These are phyloP conservation scores for Pleurotus salmoneostramineus DNA, from an alignment of 768 basidiomycete species.

Conservation along the genomic window DNA sequence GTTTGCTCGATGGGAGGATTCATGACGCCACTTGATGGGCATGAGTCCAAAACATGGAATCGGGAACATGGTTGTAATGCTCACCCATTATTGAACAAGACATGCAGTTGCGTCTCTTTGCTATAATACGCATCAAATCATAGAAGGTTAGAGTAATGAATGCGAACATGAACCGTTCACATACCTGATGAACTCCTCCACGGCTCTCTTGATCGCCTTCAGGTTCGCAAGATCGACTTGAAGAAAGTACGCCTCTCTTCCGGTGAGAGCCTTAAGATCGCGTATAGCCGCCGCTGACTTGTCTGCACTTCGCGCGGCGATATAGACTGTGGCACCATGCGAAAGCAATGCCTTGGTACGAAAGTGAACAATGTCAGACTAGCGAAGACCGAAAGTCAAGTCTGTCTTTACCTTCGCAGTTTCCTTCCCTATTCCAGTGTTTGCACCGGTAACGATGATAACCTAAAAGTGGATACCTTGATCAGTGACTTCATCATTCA, in stretches of 20 bases:
- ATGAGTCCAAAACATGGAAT: neutral
- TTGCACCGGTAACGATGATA: slow-evolving; percentile 46
- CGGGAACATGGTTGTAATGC: slow-evolving; percentile 10
- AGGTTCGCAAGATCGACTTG: slow-evolving; percentile 44
- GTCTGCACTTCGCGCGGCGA: slow-evolving; percentile 36
- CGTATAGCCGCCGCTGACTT: slow-evolving; percentile 35
- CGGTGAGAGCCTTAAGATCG: slow-evolving; percentile 34
- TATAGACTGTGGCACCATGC: slow-evolving; percentile 49
- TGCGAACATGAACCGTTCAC: slow-evolving; percentile 12
- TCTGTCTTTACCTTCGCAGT: slow-evolving; percentile 29
- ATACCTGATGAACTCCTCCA: slow-evolving; percentile 29
- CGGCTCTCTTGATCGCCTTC: slow-evolving; percentile 33
- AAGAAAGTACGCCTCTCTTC: slow-evolving; percentile 38
- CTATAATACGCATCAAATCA: slow-evolving; percentile 15
- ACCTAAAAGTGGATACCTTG: slow-evolving; percentile 13
- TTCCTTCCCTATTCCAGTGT: slow-evolving; percentile 47
- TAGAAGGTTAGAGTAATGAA: neutral
- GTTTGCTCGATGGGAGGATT: slow-evolving; percentile 33
- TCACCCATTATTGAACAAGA: slow-evolving; percentile 47
- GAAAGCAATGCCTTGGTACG: slow-evolving; percentile 31
- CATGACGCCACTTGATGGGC: slow-evolving; percentile 38
- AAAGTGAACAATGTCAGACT: neutral
- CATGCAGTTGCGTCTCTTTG: slow-evolving; percentile 40
- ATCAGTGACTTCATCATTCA: neutral
- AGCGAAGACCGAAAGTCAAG: neutral